Percentiles rank a stretch among this genome's conserved stretches.
Evolutionary conservation across 1,284 basidiomycete species (phyloP).

Genomic region (Boletus semigastroideus): DNA sequence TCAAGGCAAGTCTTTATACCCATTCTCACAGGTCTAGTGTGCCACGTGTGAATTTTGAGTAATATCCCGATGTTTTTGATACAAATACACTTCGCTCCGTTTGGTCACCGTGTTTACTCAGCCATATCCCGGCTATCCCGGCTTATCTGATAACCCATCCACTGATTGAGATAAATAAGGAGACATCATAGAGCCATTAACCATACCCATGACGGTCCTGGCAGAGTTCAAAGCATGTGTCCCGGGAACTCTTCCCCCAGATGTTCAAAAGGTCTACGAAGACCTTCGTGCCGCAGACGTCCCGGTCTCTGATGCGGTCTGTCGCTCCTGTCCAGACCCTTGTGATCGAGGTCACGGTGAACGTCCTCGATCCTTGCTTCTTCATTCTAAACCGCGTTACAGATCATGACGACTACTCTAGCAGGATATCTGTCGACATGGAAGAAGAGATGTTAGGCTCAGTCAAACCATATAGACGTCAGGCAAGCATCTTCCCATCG

Average conservation of each 20-base stretch:
- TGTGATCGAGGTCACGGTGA: slow-evolving; percentile 72
- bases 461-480: slow-evolving; percentile 78
- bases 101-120: too few relatives aligned
- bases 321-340: slow-evolving; percentile 74
- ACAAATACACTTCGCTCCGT: too few relatives aligned
- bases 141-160: slow-evolving; percentile 16
- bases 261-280: slow-evolving; percentile 36
- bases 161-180: background rate
- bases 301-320: slow-evolving; percentile 69
- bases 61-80: too few relatives aligned
- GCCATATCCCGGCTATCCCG: too few relatives aligned
- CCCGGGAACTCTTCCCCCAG: slow-evolving; percentile 17
- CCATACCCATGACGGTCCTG: slow-evolving; percentile 33
- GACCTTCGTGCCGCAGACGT: slow-evolving; percentile 53
- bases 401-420: slow-evolving; percentile 75
- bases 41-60: too few relatives aligned
- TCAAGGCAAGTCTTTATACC: background rate
- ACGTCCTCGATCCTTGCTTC: slow-evolving; percentile 2
- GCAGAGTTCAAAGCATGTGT: slow-evolving; percentile 29
- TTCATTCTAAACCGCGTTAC: slow-evolving; percentile 15
- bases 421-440: slow-evolving; percentile 73
- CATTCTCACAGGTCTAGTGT: background rate
- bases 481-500: slow-evolving; percentile 46
- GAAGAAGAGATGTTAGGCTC: slow-evolving; percentile 79
- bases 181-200: background rate